A percentile compares a stretch with the other conserved stretches of the same genome.
Conservation (phyloP, 768 basidiomycete species). For the Leccinum rimulosum region DNA sequence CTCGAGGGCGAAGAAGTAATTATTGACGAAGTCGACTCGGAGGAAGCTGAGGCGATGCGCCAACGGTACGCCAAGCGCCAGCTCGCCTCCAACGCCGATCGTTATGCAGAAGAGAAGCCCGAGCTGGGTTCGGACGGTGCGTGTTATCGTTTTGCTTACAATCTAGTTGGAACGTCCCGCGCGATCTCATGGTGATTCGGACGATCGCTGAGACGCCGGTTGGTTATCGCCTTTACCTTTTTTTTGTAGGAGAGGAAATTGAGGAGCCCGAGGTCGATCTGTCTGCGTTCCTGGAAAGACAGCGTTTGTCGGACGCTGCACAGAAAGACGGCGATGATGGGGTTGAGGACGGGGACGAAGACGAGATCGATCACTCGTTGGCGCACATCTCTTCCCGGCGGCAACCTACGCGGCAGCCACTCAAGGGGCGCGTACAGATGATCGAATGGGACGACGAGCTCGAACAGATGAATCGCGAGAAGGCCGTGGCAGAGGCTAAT, state of each 20-base stretch:
- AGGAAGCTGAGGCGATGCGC: slow-evolving; percentile 46
- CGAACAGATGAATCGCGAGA: slow-evolving; percentile 66
- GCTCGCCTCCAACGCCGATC: slow-evolving; percentile 68
- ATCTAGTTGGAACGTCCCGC: background rate
- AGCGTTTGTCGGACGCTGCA: slow-evolving; percentile 44
- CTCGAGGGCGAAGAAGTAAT: slow-evolving; percentile 53
- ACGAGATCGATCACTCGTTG: slow-evolving; percentile 55
- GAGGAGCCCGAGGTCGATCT: slow-evolving; percentile 74
- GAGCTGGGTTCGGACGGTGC: slow-evolving; percentile 71
- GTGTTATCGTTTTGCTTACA: slow-evolving; percentile 6
- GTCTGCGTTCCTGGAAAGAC: slow-evolving; percentile 61
- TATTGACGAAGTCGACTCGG: slow-evolving; percentile 35
- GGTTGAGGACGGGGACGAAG: slow-evolving; percentile 48
- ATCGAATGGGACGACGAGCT: slow-evolving; percentile 70
- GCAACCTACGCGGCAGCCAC: slow-evolving; percentile 27
- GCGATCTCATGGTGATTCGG: background rate
- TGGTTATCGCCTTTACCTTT: background rate
- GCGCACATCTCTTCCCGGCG: slow-evolving; percentile 46
- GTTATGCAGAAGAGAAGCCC: slow-evolving; percentile 69
- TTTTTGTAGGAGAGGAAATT: slow-evolving; percentile 54
- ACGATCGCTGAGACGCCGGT: background rate
- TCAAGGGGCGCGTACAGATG: slow-evolving; percentile 61
- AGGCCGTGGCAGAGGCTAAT: slow-evolving; percentile 70
- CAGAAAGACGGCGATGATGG: slow-evolving; percentile 10
- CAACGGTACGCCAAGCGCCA: slow-evolving; percentile 55